A percentile compares a stretch with the other conserved stretches of the same genome.
Evolutionary conservation across 306 rosid species (phyloP).

Genomic region (Quercus cerris): DNA sequence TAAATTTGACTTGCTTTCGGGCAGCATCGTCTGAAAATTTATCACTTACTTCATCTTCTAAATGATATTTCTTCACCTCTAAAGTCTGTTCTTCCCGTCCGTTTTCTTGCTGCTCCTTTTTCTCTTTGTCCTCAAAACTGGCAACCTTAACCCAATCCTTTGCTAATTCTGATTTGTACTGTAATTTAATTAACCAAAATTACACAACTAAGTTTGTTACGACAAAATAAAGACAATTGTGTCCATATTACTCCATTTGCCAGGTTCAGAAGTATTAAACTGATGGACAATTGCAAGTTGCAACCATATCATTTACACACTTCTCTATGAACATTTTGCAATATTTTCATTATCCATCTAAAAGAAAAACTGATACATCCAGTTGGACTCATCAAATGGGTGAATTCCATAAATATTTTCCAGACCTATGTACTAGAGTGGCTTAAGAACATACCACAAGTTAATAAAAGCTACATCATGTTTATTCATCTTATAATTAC

Average conservation of each 20-base stretch:
- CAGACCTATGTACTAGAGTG: conserved; percentile 5
- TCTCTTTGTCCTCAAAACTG: conserved; percentile 23
- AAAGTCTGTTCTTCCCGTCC: conserved; percentile 14
- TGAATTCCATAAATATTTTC: conserved; percentile 13
- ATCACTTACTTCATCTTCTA: conserved; percentile 30
- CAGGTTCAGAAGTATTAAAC: not conserved
- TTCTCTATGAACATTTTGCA: conserved; percentile 1
- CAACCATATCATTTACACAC: not conserved
- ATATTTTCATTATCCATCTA: not conserved
- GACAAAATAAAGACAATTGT: not conserved
- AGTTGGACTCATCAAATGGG: conserved; percentile 6
- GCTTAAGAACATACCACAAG: conserved; percentile 2
- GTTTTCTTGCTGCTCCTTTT: conserved; percentile 26
- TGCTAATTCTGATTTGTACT: conserved; percentile 36
- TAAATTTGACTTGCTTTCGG: conserved; percentile 30
- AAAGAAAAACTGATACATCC: conserved; percentile 1
- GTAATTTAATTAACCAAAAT: conserved; percentile 38
- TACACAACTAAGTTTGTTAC: conserved; percentile 8
- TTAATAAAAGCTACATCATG: not conserved
- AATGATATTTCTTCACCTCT: conserved; percentile 21
- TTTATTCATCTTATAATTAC: conserved; percentile 11
- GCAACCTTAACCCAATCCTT: conserved; percentile 19
- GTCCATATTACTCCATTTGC: not conserved
- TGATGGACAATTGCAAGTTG: too few species aligned
- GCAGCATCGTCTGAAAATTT: conserved; percentile 34